These are phyloP conservation scores for Vinca minor DNA, from an alignment of 257 asterid genomes.

Conservation along the genomic window DNA sequence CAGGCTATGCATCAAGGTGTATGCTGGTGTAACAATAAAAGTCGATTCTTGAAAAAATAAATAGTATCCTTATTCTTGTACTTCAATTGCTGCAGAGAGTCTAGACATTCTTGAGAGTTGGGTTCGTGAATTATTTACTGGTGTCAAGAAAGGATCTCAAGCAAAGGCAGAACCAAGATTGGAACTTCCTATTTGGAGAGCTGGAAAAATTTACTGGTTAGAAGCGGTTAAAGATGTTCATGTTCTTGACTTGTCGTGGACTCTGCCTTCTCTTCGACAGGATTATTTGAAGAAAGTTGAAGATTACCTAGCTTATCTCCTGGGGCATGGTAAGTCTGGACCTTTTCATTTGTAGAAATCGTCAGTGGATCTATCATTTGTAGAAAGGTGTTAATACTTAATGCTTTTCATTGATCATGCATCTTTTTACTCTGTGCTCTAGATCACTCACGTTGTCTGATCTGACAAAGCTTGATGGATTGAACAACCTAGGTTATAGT, in stretches of 20 bases:
- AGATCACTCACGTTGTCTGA: too few species aligned
- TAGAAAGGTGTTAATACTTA: neutral
- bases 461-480: neutral
- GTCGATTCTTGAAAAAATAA: neutral
- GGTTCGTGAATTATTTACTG: slow-evolving; percentile 76
- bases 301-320: slow-evolving; percentile 89
- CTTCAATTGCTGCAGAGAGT: slow-evolving; percentile 52
- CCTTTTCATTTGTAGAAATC: neutral
- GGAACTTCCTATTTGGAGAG: slow-evolving; percentile 65
- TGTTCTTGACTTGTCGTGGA: slow-evolving; percentile 82
- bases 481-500: neutral
- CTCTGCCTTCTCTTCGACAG: slow-evolving; percentile 74
- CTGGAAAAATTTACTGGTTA: slow-evolving; percentile 77
- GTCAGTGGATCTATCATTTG: neutral
- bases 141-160: slow-evolving; percentile 52
- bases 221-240: slow-evolving; percentile 95
- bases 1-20: too few species aligned
- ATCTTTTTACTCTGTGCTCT: too few species aligned
- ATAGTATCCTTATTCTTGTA: slow-evolving; percentile 10
- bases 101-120: slow-evolving; percentile 81
- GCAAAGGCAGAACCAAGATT: slow-evolving; percentile 39
- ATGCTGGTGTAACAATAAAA: neutral
- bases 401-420: neutral
- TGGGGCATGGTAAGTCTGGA: slow-evolving; percentile 70
- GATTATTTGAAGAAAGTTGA: slow-evolving; percentile 83